Percentiles rank a stretch among this genome's conserved stretches.
Conservation (phyloP, 2,329 filamentous ascomycete genomes). For the Calonectria hongkongensis region DNA sequence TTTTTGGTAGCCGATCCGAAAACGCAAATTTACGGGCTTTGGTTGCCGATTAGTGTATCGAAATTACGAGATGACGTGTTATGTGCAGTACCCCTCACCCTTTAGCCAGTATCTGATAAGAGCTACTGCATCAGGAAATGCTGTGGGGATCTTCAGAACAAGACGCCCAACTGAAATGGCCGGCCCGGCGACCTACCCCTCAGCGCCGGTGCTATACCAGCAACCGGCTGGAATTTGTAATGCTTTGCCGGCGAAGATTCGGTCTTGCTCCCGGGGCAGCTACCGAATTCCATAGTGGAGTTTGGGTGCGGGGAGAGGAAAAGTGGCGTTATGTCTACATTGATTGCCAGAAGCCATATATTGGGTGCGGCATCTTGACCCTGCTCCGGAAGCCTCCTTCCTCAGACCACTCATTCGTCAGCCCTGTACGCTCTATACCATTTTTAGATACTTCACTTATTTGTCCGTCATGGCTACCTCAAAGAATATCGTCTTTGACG, state of each 20-base stretch:
- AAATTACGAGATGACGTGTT: slow-evolving; percentile 15
- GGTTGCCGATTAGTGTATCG: neutral
- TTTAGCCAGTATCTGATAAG: slow-evolving; percentile 19
- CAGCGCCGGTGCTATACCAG: neutral
- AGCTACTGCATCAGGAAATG: slow-evolving; percentile 12
- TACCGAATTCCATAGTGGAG: slow-evolving; percentile 16
- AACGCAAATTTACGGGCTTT: neutral
- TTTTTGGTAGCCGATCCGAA: neutral
- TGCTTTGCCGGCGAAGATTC: neutral
- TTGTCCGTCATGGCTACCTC: slow-evolving; percentile 6
- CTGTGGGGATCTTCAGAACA: slow-evolving; percentile 14
- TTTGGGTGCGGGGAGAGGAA: neutral
- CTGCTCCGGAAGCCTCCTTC: neutral
- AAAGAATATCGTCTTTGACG: slow-evolving; percentile 48
- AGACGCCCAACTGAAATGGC: slow-evolving; percentile 1
- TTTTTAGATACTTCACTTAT: slow-evolving; percentile 1
- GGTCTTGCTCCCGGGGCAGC: slow-evolving; percentile 1
- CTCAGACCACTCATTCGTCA: neutral
- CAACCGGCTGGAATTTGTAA: slow-evolving; percentile 9
- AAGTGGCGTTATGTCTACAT: slow-evolving; percentile 3
- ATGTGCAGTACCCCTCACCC: slow-evolving; percentile 20
- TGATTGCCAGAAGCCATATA: slow-evolving; percentile 10
- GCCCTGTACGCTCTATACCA: slow-evolving; percentile 2
- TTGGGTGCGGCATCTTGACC: slow-evolving; percentile 12
- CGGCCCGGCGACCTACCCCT: slow-evolving; percentile 34